phyloP scores from a whole-genome alignment of 2,329 filamentous ascomycete species.

The Pseudocercospora crystallina region DNA sequence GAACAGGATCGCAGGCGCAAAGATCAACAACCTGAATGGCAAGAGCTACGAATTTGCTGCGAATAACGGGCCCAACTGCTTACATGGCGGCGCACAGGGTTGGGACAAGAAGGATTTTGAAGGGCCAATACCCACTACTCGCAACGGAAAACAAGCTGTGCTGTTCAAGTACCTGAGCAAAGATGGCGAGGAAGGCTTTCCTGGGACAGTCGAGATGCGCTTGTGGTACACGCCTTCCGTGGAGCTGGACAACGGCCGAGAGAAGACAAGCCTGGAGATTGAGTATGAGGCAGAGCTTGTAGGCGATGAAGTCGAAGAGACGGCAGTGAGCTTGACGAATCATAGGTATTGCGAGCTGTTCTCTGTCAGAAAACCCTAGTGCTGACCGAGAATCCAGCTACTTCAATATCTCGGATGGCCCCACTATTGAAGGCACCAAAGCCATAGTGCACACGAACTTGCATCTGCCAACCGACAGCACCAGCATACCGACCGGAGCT shows the following conservation, averaged over 20 bases:
- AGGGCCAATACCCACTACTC: conserved; percentile 63
- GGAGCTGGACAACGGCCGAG: conserved; percentile 59
- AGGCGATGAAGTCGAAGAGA: conserved; percentile 75
- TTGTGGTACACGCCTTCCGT: conserved; percentile 77
- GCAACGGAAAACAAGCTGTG: conserved; percentile 46
- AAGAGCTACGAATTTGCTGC: conserved; percentile 67
- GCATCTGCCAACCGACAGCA: conserved; percentile 72
- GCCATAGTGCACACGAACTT: conserved; percentile 58
- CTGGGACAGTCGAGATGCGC: conserved; percentile 75
- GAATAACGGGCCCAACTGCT: conserved; percentile 75
- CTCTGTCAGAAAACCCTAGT: conserved; percentile 7
- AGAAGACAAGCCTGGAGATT: conserved; percentile 72
- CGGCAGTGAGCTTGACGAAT: conserved; percentile 89
- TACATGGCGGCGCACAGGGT: conserved; percentile 58
- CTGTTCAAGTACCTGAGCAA: conserved; percentile 60
- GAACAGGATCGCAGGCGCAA: conserved; percentile 75
- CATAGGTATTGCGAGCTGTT: conserved; percentile 63
- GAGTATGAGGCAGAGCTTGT: conserved; percentile 88
- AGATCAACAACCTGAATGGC: conserved; percentile 70
- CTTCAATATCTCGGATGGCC: conserved; percentile 65
- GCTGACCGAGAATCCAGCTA: conserved; percentile 47
- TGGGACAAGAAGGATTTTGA: conserved; percentile 81
- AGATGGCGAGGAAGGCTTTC: conserved; percentile 87
- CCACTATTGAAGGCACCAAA: conserved; percentile 63
- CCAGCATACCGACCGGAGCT: conserved; percentile 70